Percentiles rank a stretch among this genome's conserved stretches.
These are phyloP conservation scores for Chaetomiaceae sp. DNA, from an alignment of 2,329 filamentous ascomycete species.

Conservation along the genomic window DNA sequence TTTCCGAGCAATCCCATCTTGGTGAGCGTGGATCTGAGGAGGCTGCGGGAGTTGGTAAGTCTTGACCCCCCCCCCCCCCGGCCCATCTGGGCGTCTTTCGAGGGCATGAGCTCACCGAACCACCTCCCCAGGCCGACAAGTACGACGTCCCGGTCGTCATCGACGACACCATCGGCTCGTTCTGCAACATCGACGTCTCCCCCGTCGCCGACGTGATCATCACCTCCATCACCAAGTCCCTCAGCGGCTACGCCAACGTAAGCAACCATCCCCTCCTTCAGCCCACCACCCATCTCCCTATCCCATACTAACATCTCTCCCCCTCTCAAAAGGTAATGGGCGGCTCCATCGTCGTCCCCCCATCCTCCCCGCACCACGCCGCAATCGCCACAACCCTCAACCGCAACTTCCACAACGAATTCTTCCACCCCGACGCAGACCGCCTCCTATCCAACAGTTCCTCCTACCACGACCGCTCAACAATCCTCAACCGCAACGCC, in stretches of 20 bases:
- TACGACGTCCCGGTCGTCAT: conserved; percentile 42
- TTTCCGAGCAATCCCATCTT: conserved; percentile 45
- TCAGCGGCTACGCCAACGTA: conserved; percentile 50
- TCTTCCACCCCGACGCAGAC: conserved; percentile 43
- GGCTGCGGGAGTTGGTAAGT: conserved; percentile 38
- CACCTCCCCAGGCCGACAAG: conserved; percentile 34
- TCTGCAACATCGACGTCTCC: conserved; percentile 48
- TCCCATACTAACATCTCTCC: neutral
- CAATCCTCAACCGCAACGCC: conserved; percentile 49
- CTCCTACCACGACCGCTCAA: conserved; percentile 50
- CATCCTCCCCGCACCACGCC: conserved; percentile 38
- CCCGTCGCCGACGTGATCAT: conserved; percentile 45
- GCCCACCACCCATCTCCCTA: neutral
- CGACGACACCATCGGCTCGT: conserved; percentile 46
- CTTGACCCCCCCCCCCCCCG: too few species aligned
- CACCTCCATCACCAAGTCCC: conserved; percentile 53
- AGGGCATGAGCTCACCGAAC: too few species aligned
- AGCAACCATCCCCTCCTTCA: conserved; percentile 7
- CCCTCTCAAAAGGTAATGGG: conserved; percentile 39
- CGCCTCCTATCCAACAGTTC: conserved; percentile 46
- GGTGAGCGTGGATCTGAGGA: conserved; percentile 36
- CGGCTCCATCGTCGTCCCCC: conserved; percentile 47
- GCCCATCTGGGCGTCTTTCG: too few species aligned
- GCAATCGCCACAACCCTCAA: conserved; percentile 32
- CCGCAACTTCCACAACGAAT: conserved; percentile 38